Conservation (phyloP, 129 eudicot species). For the Apium graveolens region DNA sequence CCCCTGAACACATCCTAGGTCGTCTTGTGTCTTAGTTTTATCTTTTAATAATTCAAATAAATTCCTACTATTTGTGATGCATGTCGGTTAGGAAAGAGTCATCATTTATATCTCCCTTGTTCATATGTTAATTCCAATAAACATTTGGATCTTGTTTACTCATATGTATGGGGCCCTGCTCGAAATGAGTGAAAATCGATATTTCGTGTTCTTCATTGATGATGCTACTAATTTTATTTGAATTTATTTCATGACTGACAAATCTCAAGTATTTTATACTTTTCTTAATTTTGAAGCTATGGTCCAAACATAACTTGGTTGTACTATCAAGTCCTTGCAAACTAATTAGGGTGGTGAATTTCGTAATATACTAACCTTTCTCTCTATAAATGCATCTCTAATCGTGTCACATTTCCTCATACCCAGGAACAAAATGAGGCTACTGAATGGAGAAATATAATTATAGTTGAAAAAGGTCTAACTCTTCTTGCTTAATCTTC, state of each 20-base stretch:
- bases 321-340: not conserved
- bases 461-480: not conserved
- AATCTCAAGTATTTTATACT: not conserved
- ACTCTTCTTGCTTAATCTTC: not conserved
- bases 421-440: not conserved
- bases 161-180: not conserved
- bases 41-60: not conserved
- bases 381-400: not conserved
- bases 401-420: not conserved
- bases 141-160: not conserved
- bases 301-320: not conserved
- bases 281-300: not conserved
- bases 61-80: conserved; percentile 4
- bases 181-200: not conserved
- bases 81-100: conserved; percentile 2
- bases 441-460: not conserved
- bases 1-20: not conserved
- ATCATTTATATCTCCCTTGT: not conserved
- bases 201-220: not conserved
- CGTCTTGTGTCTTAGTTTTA: not conserved
- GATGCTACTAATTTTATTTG: not conserved
- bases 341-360: not conserved
- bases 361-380: not conserved
- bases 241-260: not conserved
- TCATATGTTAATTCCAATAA: no score